Conservation (phyloP, 1,284 basidiomycete species). For the Malassezia vespertilionis region DNA sequence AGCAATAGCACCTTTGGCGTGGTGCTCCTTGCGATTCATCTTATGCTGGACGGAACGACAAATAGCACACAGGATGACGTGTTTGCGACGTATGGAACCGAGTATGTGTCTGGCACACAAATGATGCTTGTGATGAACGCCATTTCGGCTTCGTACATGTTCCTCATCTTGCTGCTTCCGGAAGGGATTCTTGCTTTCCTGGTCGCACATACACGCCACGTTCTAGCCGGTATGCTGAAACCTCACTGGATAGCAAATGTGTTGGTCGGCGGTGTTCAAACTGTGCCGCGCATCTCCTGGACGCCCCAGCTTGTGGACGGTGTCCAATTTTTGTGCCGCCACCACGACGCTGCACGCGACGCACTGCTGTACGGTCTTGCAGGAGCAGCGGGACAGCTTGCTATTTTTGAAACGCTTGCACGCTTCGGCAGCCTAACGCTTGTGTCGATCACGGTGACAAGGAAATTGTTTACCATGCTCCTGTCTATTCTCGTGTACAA, state of each 20-base stretch:
- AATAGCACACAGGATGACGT: slow-evolving; percentile 99
- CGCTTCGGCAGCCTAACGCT: slow-evolving; percentile 83
- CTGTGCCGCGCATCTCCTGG: not conserved
- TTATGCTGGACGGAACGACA: slow-evolving; percentile 79
- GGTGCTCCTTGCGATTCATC: slow-evolving; percentile 67
- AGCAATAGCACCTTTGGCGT: slow-evolving; percentile 47
- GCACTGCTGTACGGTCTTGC: slow-evolving; percentile 76
- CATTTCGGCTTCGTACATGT: slow-evolving; percentile 50
- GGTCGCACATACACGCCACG: slow-evolving; percentile 1
- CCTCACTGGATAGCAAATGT: slow-evolving; percentile 14
- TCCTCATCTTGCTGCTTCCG: slow-evolving; percentile 53
- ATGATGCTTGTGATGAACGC: slow-evolving; percentile 99
- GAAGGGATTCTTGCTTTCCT: slow-evolving; percentile 45
- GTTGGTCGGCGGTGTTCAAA: not conserved
- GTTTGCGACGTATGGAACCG: slow-evolving; percentile 58
- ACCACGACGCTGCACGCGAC: slow-evolving; percentile 67
- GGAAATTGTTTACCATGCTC: slow-evolving; percentile 97
- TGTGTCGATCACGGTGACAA: slow-evolving; percentile 58
- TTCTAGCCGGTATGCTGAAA: slow-evolving; percentile 1
- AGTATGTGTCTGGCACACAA: slow-evolving; percentile 71
- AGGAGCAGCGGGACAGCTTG: slow-evolving; percentile 85
- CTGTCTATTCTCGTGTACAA: slow-evolving; percentile 85
- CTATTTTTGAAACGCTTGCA: slow-evolving; percentile 95
- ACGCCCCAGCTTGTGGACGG: slow-evolving; percentile 52
- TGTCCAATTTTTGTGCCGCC: slow-evolving; percentile 59